Evolutionary conservation across 1,284 basidiomycete species (phyloP).

Genomic region (Malassezia obtusa): DNA sequence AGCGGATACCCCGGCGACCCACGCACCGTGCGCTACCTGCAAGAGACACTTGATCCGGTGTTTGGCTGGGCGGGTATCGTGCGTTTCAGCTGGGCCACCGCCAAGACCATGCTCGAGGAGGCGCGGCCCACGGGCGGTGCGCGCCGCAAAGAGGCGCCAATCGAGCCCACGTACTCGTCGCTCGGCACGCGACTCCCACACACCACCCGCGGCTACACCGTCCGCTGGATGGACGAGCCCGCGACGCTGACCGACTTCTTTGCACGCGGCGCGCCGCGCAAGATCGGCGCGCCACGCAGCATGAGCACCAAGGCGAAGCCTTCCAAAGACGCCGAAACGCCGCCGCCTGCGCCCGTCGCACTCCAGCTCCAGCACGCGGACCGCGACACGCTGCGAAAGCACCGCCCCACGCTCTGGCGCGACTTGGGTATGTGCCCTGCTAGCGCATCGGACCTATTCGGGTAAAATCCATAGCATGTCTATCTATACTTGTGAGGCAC

Average conservation of each 20-base stretch:
- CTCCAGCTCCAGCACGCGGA: background rate
- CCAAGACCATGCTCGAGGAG: slow-evolving; percentile 69
- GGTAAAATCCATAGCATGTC: background rate
- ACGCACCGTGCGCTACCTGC: slow-evolving; percentile 78
- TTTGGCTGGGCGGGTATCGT: slow-evolving; percentile 87
- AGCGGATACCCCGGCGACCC: slow-evolving; percentile 58
- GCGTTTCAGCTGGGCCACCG: slow-evolving; percentile 90
- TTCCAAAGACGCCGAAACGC: background rate
- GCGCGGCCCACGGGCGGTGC: slow-evolving; percentile 51
- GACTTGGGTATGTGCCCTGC: background rate
- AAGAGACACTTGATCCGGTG: slow-evolving; percentile 66
- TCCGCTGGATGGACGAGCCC: slow-evolving; percentile 13
- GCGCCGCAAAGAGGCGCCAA: background rate
- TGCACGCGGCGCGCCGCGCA: background rate
- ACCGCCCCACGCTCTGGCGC: slow-evolving; percentile 1
- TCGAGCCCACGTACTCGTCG: background rate
- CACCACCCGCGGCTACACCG: slow-evolving; percentile 1
- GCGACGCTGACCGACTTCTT: slow-evolving; percentile 11
- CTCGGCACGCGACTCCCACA: slow-evolving; percentile 3
- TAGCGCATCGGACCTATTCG: slow-evolving; percentile 5
- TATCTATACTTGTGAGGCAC: background rate
- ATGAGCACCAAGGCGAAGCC: slow-evolving; percentile 6
- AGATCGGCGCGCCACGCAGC: background rate
- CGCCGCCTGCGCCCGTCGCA: background rate
- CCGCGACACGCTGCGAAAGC: slow-evolving; percentile 8